phyloP scores from a whole-genome alignment of 306 rosid species.

The Trifolium pratense region DNA sequence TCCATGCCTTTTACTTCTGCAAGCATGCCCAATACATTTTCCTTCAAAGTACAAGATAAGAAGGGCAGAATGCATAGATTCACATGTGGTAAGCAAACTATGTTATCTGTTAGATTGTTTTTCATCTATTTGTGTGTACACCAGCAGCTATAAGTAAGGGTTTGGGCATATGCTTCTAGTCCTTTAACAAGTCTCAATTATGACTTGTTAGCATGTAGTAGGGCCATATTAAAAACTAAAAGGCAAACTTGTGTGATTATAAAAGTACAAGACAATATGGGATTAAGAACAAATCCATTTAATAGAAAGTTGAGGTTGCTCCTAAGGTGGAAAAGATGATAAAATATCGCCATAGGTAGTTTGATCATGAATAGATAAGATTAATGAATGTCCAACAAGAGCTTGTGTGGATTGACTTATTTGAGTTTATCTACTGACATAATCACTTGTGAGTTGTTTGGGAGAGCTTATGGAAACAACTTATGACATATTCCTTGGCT shows the following conservation, averaged over 20 bases:
- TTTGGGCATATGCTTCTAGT: slow-evolving; percentile 22
- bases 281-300: not conserved
- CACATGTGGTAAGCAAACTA: slow-evolving; percentile 74
- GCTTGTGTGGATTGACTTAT: not conserved
- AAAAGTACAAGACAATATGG: slow-evolving; percentile 9
- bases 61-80: slow-evolving; percentile 93
- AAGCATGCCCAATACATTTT: slow-evolving; percentile 61
- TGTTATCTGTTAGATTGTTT: slow-evolving; percentile 12
- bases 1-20: slow-evolving; percentile 55
- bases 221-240: not conserved
- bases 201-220: slow-evolving; percentile 20
- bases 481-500: not conserved
- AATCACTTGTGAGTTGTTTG: not conserved
- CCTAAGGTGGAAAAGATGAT: not conserved
- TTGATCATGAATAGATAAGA: not conserved
- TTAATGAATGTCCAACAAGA: not conserved
- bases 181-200: slow-evolving; percentile 9
- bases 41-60: slow-evolving; percentile 86
- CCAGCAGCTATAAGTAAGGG: slow-evolving; percentile 27
- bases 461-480: not conserved
- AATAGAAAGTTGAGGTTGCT: not conserved
- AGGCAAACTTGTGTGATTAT: slow-evolving; percentile 16
- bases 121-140: slow-evolving; percentile 28
- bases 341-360: not conserved
- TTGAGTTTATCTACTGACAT: not conserved